phyloP scores from a whole-genome alignment of 176 grass and related monocot genomes.

The Stipa capillata region DNA sequence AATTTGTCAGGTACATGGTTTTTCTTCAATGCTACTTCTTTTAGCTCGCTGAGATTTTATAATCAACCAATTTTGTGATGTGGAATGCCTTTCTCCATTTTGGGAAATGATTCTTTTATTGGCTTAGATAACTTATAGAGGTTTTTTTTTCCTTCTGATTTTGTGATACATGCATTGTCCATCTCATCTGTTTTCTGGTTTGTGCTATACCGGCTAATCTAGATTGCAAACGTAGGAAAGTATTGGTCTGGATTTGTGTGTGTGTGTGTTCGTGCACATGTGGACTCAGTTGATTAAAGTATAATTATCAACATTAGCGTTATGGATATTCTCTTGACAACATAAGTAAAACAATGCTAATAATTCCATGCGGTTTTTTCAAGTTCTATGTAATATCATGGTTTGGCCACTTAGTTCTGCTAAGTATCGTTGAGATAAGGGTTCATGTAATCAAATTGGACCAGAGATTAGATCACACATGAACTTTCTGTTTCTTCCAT shows the following conservation, averaged over 20 bases:
- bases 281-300: neutral
- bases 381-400: no score
- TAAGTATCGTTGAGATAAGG: neutral
- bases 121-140: no score
- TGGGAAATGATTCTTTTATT: neutral
- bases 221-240: neutral
- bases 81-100: neutral
- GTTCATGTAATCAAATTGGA: neutral
- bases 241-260: neutral
- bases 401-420: neutral
- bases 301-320: neutral
- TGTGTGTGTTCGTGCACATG: neutral
- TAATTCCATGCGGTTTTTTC: no score
- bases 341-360: neutral
- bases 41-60: neutral
- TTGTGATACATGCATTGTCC: neutral
- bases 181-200: neutral
- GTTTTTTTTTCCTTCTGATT: neutral
- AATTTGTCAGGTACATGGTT: no score
- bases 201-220: neutral
- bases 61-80: neutral
- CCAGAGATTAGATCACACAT: no score
- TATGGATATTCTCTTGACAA: neutral
- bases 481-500: neutral
- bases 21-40: no score